phyloP scores from a whole-genome alignment of 495 filamentous ascomycete genomes.

The Lentithecium fluviatile region DNA sequence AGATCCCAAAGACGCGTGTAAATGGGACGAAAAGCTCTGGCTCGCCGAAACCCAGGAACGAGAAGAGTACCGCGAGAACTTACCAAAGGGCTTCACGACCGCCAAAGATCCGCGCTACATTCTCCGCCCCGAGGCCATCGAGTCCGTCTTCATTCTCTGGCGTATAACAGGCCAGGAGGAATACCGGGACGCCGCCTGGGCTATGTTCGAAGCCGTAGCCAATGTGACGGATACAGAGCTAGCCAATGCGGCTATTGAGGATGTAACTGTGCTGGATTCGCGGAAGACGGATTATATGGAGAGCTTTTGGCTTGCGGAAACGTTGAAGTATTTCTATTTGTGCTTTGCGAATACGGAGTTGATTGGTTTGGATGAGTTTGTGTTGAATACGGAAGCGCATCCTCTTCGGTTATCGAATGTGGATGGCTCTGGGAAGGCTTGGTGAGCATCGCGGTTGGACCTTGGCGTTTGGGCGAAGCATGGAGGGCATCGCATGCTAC shows the following conservation, averaged over 20 bases:
- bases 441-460: neutral
- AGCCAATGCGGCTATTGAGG: conserved; percentile 58
- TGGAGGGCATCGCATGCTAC: too few relatives aligned
- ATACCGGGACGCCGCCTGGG: conserved; percentile 70
- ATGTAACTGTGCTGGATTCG: conserved; percentile 49
- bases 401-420: conserved; percentile 42
- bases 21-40: conserved; percentile 58
- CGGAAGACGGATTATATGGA: conserved; percentile 42
- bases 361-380: conserved; percentile 55
- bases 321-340: conserved; percentile 57
- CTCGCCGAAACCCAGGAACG: conserved; percentile 27
- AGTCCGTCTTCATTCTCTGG: conserved; percentile 69
- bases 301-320: conserved; percentile 53
- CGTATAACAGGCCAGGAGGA: conserved; percentile 68
- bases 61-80: conserved; percentile 41
- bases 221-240: conserved; percentile 58
- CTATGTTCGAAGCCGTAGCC: conserved; percentile 68
- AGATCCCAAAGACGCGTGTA: conserved; percentile 43
- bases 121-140: conserved; percentile 55
- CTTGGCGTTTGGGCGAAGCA: too few relatives aligned
- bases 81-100: conserved; percentile 59
- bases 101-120: conserved; percentile 64
- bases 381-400: conserved; percentile 58
- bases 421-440: neutral
- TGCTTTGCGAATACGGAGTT: conserved; percentile 50